These are phyloP conservation scores for Cystobasidium onofrii DNA, from an alignment of 768 basidiomycete genomes.

Conservation along the genomic window DNA sequence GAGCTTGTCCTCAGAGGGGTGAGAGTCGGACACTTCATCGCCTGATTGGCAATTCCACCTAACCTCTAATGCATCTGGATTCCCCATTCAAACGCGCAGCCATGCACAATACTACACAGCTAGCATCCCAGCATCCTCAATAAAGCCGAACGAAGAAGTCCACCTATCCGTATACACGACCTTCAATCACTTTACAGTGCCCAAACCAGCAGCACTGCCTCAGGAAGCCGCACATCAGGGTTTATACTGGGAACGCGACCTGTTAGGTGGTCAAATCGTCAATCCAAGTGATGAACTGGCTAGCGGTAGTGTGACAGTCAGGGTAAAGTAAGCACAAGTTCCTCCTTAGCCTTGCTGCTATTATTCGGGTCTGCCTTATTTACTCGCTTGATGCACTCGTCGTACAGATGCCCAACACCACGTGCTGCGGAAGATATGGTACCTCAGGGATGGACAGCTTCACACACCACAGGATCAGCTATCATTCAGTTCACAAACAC, in stretches of 20 bases:
- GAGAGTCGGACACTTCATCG: neutral
- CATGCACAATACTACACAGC: conserved; percentile 19
- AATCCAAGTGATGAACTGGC: neutral
- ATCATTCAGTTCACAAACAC: neutral
- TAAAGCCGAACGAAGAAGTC: neutral
- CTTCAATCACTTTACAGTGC: conserved; percentile 22
- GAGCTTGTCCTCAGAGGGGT: neutral
- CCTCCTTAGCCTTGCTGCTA: conserved; percentile 15
- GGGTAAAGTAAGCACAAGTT: conserved; percentile 36
- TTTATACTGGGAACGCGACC: conserved; percentile 39
- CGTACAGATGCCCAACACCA: conserved; percentile 17
- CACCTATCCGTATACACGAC: conserved; percentile 14
- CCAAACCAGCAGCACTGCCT: conserved; percentile 34
- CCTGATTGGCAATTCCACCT: no score
- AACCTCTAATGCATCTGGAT: neutral
- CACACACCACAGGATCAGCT: neutral
- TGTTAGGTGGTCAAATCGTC: conserved; percentile 35
- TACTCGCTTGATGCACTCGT: conserved; percentile 8
- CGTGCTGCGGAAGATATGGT: conserved; percentile 9
- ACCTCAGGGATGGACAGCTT: conserved; percentile 2
- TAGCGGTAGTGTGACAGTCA: conserved; percentile 33
- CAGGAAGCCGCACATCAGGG: conserved; percentile 37
- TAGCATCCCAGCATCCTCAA: neutral
- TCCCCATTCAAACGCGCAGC: neutral
- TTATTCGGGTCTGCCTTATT: conserved; percentile 2